These are phyloP conservation scores for Boletus subluridellus DNA, from an alignment of 1,284 basidiomycete species.

Conservation along the genomic window DNA sequence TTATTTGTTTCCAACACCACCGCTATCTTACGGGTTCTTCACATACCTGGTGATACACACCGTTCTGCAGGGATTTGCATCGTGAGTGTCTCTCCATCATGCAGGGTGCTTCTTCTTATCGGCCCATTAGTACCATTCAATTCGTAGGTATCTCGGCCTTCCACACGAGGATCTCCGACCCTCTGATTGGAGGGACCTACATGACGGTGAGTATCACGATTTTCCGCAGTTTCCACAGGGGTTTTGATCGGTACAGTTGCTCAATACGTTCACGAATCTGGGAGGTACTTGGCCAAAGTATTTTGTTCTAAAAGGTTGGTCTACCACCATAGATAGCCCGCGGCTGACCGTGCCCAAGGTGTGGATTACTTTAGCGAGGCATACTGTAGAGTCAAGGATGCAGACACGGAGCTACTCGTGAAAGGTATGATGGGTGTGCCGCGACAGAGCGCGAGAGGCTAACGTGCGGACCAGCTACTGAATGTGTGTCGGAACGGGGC, in stretches of 20 bases:
- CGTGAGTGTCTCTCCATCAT: conserved; percentile 47
- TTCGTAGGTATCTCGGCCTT: conserved; percentile 98
- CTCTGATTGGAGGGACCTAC: conserved; percentile 95
- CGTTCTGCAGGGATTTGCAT: conserved; percentile 80
- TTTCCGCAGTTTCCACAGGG: neutral
- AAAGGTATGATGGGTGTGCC: conserved; percentile 47
- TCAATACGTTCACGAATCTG: conserved; percentile 96
- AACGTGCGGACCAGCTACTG: conserved; percentile 49
- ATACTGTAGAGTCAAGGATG: conserved; percentile 68
- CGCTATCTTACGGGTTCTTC: conserved; percentile 79
- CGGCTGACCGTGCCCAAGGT: conserved; percentile 40
- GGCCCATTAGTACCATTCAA: conserved; percentile 61
- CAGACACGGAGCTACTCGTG: conserved; percentile 49
- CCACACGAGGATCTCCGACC: conserved; percentile 96
- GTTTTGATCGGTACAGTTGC: conserved; percentile 50
- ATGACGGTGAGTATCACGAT: conserved; percentile 73
- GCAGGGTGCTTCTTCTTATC: conserved; percentile 3
- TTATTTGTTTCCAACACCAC: conserved; percentile 77
- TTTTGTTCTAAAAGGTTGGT: conserved; percentile 87
- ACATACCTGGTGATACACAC: conserved; percentile 76
- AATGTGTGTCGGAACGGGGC: conserved; percentile 89
- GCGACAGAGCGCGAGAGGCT: neutral
- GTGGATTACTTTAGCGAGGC: conserved; percentile 86
- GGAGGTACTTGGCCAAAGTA: conserved; percentile 98
- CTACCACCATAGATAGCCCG: conserved; percentile 1